Evolutionary conservation across 2,329 filamentous ascomycete species (phyloP).

Genomic region (Chaetomiaceae sp.): DNA sequence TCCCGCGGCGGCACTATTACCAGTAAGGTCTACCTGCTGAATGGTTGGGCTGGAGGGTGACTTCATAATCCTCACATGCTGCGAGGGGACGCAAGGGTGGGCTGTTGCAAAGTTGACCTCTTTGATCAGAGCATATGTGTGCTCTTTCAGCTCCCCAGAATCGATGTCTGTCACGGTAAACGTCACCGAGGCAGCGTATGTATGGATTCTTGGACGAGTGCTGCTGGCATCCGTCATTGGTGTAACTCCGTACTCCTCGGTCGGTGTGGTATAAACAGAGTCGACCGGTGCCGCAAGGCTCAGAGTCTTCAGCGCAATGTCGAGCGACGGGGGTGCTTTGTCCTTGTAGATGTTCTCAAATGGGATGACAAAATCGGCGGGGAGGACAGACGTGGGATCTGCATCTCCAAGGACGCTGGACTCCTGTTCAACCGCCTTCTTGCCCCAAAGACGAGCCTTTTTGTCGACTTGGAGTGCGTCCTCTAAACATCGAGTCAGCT

Average conservation of each 20-base stretch:
- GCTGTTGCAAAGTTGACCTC: conserved; percentile 64
- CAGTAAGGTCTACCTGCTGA: conserved; percentile 52
- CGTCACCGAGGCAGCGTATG: conserved; percentile 38
- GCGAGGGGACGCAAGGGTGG: conserved; percentile 58
- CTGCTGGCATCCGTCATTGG: conserved; percentile 35
- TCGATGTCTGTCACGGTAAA: conserved; percentile 42
- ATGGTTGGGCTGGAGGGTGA: conserved; percentile 57
- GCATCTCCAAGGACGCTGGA: conserved; percentile 57
- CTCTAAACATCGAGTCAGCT: conserved; percentile 35
- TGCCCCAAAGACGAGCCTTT: conserved; percentile 59
- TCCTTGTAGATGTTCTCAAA: conserved; percentile 51
- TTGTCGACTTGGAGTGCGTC: conserved; percentile 47
- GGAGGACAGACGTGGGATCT: conserved; percentile 50
- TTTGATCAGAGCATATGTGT: conserved; percentile 46
- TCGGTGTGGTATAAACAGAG: conserved; percentile 43
- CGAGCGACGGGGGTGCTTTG: conserved; percentile 43
- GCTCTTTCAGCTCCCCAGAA: conserved; percentile 35
- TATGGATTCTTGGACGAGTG: conserved; percentile 31
- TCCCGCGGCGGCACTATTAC: conserved; percentile 39
- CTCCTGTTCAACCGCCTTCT: conserved; percentile 54
- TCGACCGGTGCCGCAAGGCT: conserved; percentile 44
- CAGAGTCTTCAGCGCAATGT: conserved; percentile 47
- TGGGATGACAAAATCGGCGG: conserved; percentile 60
- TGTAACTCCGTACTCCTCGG: conserved; percentile 38
- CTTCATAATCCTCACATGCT: conserved; percentile 53